Base-by-base conservation (phyloP, 1,284 basidiomycete genomes). In the Leccinum pallidistipes region DNA sequence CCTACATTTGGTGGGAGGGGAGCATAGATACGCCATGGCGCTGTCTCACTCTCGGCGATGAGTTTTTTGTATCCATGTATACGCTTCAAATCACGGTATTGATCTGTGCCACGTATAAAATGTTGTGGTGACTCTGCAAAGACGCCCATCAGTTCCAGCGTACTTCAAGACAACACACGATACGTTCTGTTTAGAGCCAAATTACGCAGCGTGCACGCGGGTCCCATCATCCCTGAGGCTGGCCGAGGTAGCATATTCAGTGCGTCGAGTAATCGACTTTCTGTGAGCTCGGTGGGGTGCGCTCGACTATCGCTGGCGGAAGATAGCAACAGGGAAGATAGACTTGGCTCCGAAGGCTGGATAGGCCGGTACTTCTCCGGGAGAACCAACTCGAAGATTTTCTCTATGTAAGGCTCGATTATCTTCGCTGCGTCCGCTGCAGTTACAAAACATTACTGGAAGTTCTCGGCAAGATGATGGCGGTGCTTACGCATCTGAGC, bases 201-300 rank as follows among this genome's bases (percentile, higher is more conserved):
- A 18, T 59, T 60, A 24, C 59, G 66, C 27, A 70, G 32, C 3
- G 71, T 68, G 34, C 62, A 73, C 31, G 64, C 59, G 1, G 66
- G 71, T 31, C 71, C 69, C 52, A 73, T 9, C 64, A 70, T 69
- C 64, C 52, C 51, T 2, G 71, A 70, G n/a, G 70, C 52, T 29
- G 61, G 60, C 11, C 2, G 52, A 21, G 52, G 12, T 1, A 14
- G 16, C 9, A 11, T 6, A 32, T 52, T n/a, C 3, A 4, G n/a
- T 14, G 56, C n/a, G 16, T 31, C 31, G 31, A 31, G n/a, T 9
- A 21, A 53, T 8, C 31, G 31, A 53, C 14, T 32, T 18, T 34
- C 52, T 18, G 31, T 21, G 18, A n/a, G 16, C 2, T 45, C 49
- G 1, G 29, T 4, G 16, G 14, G 10, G 40, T 34, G 56, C 6